Percentiles rank a stretch among this genome's conserved stretches.
Evolutionary conservation across 495 filamentous ascomycete species (phyloP).

Genomic region (Talaromyces borbonicus): DNA sequence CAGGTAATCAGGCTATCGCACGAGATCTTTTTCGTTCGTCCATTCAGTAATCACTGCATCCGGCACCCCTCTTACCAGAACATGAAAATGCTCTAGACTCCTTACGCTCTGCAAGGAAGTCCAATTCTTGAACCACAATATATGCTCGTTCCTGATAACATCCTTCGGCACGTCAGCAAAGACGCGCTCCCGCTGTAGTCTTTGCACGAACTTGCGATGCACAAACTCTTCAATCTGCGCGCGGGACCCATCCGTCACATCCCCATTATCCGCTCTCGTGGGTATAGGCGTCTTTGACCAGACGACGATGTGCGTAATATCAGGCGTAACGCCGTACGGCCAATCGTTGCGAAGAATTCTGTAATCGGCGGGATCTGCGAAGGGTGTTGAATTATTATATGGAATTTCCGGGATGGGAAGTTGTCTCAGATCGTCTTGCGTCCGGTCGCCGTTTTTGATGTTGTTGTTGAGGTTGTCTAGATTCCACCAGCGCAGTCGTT

Average conservation of each 20-base stretch:
- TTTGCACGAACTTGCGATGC: slow-evolving; percentile 50
- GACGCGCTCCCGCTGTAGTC: slow-evolving; percentile 31
- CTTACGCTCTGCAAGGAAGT: slow-evolving; percentile 78
- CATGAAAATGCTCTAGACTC: slow-evolving; percentile 68
- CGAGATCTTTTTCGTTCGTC: slow-evolving; percentile 31
- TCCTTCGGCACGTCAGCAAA: slow-evolving; percentile 9
- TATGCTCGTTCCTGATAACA: slow-evolving; percentile 40
- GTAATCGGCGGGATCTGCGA: slow-evolving; percentile 60
- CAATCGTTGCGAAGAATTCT: slow-evolving; percentile 80
- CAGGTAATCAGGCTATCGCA: neutral
- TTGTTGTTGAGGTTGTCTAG: slow-evolving; percentile 15
- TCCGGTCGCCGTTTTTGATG: too few species aligned
- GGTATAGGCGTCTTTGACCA: slow-evolving; percentile 49
- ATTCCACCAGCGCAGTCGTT: slow-evolving; percentile 62
- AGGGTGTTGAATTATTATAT: slow-evolving; percentile 45
- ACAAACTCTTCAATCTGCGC: slow-evolving; percentile 57
- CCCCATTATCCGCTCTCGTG: slow-evolving; percentile 46
- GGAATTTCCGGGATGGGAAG: slow-evolving; percentile 6
- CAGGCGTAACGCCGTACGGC: slow-evolving; percentile 70
- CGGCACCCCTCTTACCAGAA: slow-evolving; percentile 54
- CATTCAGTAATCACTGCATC: slow-evolving; percentile 51
- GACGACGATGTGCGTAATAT: slow-evolving; percentile 54
- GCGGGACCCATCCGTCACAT: slow-evolving; percentile 60
- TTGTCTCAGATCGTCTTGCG: slow-evolving; percentile 4
- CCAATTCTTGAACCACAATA: slow-evolving; percentile 95